Evolutionary conservation across 768 basidiomycete genomes (phyloP).

Genomic region (Naganishia friedmannii): DNA sequence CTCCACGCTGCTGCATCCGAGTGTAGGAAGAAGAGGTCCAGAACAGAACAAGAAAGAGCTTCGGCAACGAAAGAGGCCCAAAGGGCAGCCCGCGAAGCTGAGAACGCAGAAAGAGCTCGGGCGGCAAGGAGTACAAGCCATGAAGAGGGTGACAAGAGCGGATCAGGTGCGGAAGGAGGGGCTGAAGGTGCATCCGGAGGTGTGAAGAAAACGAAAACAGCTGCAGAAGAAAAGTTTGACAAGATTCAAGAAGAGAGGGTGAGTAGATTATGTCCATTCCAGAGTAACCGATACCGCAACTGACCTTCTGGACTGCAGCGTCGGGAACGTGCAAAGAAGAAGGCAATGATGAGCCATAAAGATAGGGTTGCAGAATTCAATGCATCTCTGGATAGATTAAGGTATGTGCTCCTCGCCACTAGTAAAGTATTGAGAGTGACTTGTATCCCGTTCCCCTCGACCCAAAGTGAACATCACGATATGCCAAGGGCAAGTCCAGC

Average conservation of each 20-base stretch:
- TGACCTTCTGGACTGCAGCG: constrained; percentile 32
- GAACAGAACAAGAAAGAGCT: constrained; percentile 38
- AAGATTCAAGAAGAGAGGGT: constrained; percentile 48
- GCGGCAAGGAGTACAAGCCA: constrained; percentile 12
- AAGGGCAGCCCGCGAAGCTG: constrained; percentile 28
- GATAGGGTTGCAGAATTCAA: constrained; percentile 49
- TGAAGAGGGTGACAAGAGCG: constrained; percentile 18
- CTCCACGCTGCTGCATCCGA: not conserved
- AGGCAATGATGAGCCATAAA: constrained; percentile 47
- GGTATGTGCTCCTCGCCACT: constrained; percentile 26
- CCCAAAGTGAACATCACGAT: constrained; percentile 50
- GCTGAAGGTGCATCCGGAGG: constrained; percentile 16
- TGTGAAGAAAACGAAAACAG: constrained; percentile 42
- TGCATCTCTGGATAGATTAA: constrained; percentile 45
- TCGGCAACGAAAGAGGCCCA: constrained; percentile 5
- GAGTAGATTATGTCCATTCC: constrained; percentile 29
- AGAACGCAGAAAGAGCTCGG: constrained; percentile 30
- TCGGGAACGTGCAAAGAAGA: constrained; percentile 43
- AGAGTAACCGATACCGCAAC: not conserved
- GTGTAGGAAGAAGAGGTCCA: constrained; percentile 49
- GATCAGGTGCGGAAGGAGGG: constrained; percentile 14
- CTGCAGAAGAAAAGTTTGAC: constrained; percentile 49
- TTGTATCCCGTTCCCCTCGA: constrained; percentile 5
- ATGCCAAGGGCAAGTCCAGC: constrained; percentile 46
- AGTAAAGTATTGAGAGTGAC: not conserved